Evolutionary conservation across 352 stramenopile species (phyloP), one percentile per base, ranked within the genome.

Genomic region (Globisporangium ultimum): DNA sequence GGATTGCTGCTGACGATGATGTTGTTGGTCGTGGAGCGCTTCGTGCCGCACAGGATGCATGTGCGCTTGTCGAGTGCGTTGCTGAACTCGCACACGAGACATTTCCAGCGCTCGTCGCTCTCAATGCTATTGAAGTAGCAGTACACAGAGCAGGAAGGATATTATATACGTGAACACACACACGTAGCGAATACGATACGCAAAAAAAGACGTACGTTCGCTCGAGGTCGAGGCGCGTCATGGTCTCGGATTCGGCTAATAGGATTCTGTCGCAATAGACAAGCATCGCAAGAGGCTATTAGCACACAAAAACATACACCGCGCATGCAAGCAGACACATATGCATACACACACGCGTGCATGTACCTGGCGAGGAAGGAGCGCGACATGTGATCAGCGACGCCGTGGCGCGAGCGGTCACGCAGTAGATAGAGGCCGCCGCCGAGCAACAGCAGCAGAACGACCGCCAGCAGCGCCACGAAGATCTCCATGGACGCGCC

Each of bases 81-180:
- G 58, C 78, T 87, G 59, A 93, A 93, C 15, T 93, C 83, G 42
- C 83, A 93, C 40, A 93, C 75, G 38, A 68, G 64, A 54, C 83
- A 93, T 34, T 87, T 88, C 83, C 83, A 93, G 17, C 80, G 80
- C 68, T 89, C 80, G 12, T 86, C 76, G 40, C 70, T 60, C 51
- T 78, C 68, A 28, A 70, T 47, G 67, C 80, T 67, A 71, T 17
- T 41, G 12, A 13, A 7, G 8, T 11, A 61, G 20, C 66, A 55
- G 5, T 21, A 47, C 15, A 59, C 38, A 38, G 48, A 55, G 2
- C n/a, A n/a, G n/a, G n/a, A n/a, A n/a, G n/a, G n/a, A n/a, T n/a
- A n/a, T n/a, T n/a, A n/a, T n/a, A n/a, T n/a, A n/a, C n/a, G n/a
- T n/a, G n/a, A n/a, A n/a, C n/a, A n/a, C n/a, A n/a, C 24, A 5